Evolutionary conservation across 73 alveolate species (phyloP).

Genomic region (Tetrahymena malaccensis): DNA sequence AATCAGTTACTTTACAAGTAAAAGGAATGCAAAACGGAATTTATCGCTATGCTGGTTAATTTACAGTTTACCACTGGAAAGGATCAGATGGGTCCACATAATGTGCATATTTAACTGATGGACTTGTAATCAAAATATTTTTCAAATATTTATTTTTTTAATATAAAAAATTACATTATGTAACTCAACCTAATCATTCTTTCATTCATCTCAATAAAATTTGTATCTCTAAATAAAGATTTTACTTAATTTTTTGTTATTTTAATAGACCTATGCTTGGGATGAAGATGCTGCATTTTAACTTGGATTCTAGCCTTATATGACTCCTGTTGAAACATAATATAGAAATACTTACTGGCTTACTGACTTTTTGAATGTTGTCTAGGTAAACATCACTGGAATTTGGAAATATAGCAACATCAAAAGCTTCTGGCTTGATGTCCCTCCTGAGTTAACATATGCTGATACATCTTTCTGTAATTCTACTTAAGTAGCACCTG

Average conservation of each 20-base stretch:
- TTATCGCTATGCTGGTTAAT: background rate
- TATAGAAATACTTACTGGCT: background rate
- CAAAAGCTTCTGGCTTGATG: background rate
- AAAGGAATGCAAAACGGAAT: background rate
- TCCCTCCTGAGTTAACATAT: background rate
- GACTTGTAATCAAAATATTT: background rate
- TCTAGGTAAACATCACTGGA: background rate
- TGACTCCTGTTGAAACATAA: background rate
- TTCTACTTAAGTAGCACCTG: background rate
- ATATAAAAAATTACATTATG: too few relatives aligned
- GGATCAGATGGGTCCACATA: background rate
- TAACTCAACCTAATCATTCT: too few relatives aligned
- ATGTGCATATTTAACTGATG: background rate
- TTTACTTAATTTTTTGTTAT: too few relatives aligned
- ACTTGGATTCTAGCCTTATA: background rate
- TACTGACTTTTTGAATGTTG: background rate
- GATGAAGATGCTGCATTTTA: background rate
- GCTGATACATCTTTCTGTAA: background rate
- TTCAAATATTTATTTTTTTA: too few relatives aligned
- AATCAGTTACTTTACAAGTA: background rate
- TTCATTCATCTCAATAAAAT: too few relatives aligned
- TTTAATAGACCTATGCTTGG: background rate
- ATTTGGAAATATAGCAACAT: background rate
- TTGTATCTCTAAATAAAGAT: too few relatives aligned
- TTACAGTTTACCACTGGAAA: background rate